Evolutionary conservation across 2,329 filamentous ascomycete species (phyloP), one percentile per base, ranked within the genome.

Genomic region (Sporothrix luriei): DNA sequence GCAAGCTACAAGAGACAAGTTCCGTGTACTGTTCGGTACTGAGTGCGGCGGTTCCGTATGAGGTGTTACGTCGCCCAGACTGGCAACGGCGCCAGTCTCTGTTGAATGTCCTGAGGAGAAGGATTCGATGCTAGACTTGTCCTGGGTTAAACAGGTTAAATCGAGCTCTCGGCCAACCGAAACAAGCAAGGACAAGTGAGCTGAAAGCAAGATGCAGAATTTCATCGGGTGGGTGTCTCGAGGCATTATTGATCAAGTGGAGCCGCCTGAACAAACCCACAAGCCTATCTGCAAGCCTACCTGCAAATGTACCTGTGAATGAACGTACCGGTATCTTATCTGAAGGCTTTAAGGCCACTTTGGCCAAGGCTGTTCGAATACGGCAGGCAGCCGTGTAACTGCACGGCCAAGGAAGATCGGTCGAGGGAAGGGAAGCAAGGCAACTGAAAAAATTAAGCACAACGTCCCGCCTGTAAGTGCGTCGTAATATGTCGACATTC

Each of bases 71-170:
- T 21, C 38, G 57, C 38, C 57, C 26, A 62, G 38, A 46, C n/a
- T 24, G 21, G 14, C 14, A n/a, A 19, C 57, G 21, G 38, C 57
- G 57, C 38, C 38, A 62, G 38, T 46, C 38, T n/a, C 57, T 59
- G 3, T 59, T 40, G 9, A n/a, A 40, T 29, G 4, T 61, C 13
- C 29, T 33, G 21, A n/a, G n/a, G n/a, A 14, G 48, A 52, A 54
- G 64, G 64, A 54, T 54, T 52, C 64, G 29, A 54, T 66, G 64
- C 64, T 66, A 66, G 29, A 52, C 64, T 51, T 33, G 24, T 55
- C 33, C 33, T 21, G 43, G 64, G 49, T n/a, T 40, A 52, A 51
- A 49, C 33, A 61, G 55, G 55, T 43, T 24, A 43, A 40, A 61
- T 61, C 24, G n/a, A 61, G n/a, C 33, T 43, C 55, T 62, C 57